These are phyloP conservation scores for Coccomyxa subellipsoidea DNA, from an alignment of 163 green algal species.

Conservation along the genomic window DNA sequence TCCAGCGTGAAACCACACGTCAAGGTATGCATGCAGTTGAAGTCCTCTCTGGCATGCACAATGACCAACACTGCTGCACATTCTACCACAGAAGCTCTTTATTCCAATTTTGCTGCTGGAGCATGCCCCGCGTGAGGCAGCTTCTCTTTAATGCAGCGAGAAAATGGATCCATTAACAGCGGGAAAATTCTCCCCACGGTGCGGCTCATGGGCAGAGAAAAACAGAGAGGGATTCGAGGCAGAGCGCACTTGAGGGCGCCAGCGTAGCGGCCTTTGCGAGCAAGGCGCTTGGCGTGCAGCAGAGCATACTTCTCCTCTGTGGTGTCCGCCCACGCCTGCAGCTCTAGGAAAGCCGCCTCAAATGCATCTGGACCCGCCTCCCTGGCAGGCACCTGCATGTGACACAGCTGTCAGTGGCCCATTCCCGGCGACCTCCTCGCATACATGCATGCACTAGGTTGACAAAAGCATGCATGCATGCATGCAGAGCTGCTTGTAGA, in stretches of 20 bases:
- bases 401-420: neutral
- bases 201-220: neutral
- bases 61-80: no score
- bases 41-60: neutral
- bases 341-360: constrained; percentile 34
- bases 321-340: constrained; percentile 68
- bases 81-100: no score
- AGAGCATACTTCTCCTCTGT: constrained; percentile 46
- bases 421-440: no score
- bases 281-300: constrained; percentile 62
- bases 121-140: no score
- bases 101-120: no score
- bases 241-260: constrained; percentile 26
- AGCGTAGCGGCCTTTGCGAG: constrained; percentile 29
- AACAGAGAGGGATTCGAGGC: neutral
- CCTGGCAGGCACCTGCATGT: neutral
- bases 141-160: no score
- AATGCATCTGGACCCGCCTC: constrained; percentile 1
- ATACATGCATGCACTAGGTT: neutral
- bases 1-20: neutral
- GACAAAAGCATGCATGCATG: neutral
- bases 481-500: neutral
- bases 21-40: neutral
- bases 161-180: no score
- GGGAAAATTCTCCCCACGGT: no score